phyloP scores from a whole-genome alignment of 1,284 basidiomycete species.

The Boletus mariae region DNA sequence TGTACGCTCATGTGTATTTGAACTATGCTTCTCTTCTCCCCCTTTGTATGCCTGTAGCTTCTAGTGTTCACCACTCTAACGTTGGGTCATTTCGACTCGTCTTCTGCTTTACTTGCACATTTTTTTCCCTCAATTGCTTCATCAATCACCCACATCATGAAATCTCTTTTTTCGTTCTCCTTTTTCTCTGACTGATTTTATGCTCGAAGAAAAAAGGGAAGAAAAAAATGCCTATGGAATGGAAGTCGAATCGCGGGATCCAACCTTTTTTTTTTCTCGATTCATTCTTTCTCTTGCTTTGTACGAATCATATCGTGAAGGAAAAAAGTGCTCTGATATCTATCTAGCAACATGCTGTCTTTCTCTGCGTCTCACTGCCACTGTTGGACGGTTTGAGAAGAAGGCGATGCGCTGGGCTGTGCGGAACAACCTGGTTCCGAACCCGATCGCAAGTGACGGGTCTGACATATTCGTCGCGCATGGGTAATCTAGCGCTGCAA shows the following conservation, averaged over 20 bases:
- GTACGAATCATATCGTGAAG: constrained; percentile 8
- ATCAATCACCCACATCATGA: neutral
- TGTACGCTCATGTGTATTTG: constrained; percentile 25
- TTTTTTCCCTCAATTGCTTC: neutral
- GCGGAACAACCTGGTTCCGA: neutral
- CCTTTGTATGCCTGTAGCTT: constrained; percentile 30
- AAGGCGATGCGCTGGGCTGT: neutral
- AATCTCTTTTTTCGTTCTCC: neutral
- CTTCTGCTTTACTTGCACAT: constrained; percentile 9
- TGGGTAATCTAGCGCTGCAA: neutral
- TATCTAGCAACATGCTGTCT: neutral
- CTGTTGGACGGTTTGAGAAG: neutral
- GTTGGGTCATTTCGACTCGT: constrained; percentile 3
- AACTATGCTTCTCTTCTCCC: constrained; percentile 19
- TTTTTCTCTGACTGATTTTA: constrained; percentile 5
- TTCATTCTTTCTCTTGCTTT: neutral
- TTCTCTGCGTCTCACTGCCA: neutral
- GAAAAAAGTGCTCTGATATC: constrained; percentile 1
- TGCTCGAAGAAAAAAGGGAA: constrained; percentile 10
- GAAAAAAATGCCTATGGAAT: constrained; percentile 15
- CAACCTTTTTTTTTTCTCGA: neutral
- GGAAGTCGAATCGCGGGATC: constrained; percentile 16
- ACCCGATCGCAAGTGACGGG: neutral
- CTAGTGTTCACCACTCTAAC: constrained; percentile 15
- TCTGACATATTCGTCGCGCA: neutral